Conservation (phyloP, 1,139 yeast genomes). For the Scheffersomyces insectosa region DNA sequence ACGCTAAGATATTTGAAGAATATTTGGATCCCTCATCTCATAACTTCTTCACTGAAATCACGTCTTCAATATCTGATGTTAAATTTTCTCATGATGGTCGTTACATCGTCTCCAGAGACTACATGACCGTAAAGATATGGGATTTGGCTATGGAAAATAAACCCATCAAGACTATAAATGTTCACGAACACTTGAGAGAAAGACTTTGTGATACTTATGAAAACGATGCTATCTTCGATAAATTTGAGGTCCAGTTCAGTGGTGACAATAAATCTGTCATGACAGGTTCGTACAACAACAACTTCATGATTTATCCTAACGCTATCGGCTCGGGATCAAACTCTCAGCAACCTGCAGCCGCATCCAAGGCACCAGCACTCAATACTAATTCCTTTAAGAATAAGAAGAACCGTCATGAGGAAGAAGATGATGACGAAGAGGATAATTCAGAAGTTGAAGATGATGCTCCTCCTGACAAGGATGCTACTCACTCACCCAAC, state of each 20-base stretch:
- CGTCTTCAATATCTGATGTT: conserved; percentile 91
- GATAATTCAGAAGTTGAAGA: conserved; percentile 47
- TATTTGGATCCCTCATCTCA: conserved; percentile 91
- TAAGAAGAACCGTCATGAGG: conserved; percentile 6
- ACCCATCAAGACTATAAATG: conserved; percentile 91
- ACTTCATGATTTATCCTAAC: conserved; percentile 95
- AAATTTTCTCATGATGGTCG: conserved; percentile 91
- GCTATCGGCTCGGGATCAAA: conserved; percentile 40
- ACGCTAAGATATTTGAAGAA: conserved; percentile 88
- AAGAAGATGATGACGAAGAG: conserved; percentile 31
- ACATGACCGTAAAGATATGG: conserved; percentile 97
- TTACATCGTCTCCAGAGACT: conserved; percentile 93
- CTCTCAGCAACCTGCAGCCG: conserved; percentile 7
- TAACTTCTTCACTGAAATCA: conserved; percentile 95
- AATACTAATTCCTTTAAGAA: conserved; percentile 15
- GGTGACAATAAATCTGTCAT: conserved; percentile 92
- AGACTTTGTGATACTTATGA: conserved; percentile 96
- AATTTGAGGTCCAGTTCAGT: conserved; percentile 92
- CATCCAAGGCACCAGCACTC: conserved; percentile 15
- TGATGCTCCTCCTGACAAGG: conserved; percentile 32
- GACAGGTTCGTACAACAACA: conserved; percentile 97
- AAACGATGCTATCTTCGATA: conserved; percentile 97
- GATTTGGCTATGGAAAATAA: conserved; percentile 96
- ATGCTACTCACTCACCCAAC: conserved; percentile 33
- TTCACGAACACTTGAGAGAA: conserved; percentile 93